Evolutionary conservation across 129 eudicot genomes (phyloP).

Genomic region (Lonicera japonica): DNA sequence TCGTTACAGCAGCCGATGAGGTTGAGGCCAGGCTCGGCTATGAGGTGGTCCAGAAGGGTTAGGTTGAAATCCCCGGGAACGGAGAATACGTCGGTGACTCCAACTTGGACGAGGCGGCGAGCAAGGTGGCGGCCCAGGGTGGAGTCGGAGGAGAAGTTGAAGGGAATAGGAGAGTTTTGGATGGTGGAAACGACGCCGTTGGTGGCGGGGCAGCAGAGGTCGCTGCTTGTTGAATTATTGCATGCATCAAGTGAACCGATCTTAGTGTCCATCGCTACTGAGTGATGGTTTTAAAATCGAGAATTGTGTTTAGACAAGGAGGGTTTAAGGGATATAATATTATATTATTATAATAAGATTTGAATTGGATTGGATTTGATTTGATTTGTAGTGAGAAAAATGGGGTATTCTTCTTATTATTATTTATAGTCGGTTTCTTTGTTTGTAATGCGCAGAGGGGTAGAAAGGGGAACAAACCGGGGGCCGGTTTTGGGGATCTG

Average conservation of each 20-base stretch:
- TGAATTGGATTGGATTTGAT: not conserved
- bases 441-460: too few species aligned
- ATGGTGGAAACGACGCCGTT: slow-evolving; percentile 22
- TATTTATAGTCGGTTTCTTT: slow-evolving; percentile 1
- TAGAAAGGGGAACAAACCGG: slow-evolving; percentile 5
- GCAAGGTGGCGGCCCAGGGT: slow-evolving; percentile 49
- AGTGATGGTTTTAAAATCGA: not conserved
- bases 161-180: slow-evolving; percentile 12
- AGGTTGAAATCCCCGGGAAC: slow-evolving; percentile 47
- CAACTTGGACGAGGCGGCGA: slow-evolving; percentile 41
- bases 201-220: slow-evolving; percentile 13
- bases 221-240: slow-evolving; percentile 20
- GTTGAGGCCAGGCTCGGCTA: slow-evolving; percentile 44
- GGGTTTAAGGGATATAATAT: too few species aligned
- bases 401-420: too few species aligned
- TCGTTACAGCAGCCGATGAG: slow-evolving; percentile 42
- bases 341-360: too few species aligned
- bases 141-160: slow-evolving; percentile 24
- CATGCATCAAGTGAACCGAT: slow-evolving; percentile 40
- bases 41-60: slow-evolving; percentile 38
- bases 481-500: slow-evolving; percentile 17
- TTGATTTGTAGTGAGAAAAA: not conserved
- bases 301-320: too few species aligned
- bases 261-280: slow-evolving; percentile 26
- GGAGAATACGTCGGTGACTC: slow-evolving; percentile 35